Percentiles rank a stretch among this genome's conserved stretches.
phyloP scores from a whole-genome alignment of 176 grass and related monocot species.

The Cenchrus fungigraminus region DNA sequence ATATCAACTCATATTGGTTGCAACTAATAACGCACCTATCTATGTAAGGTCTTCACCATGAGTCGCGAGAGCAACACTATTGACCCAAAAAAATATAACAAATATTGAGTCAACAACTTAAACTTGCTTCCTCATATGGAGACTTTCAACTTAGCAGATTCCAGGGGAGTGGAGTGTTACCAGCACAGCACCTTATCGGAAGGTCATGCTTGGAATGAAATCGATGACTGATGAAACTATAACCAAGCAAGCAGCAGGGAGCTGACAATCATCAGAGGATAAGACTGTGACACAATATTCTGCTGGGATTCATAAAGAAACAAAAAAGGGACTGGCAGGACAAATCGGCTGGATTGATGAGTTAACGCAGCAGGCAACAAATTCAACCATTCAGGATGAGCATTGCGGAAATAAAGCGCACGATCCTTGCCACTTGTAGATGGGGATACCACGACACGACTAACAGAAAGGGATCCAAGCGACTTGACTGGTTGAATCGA shows the following conservation, averaged over 20 bases:
- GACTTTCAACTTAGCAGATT: background rate
- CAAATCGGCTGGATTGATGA: background rate
- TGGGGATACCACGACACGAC: background rate
- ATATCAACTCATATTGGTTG: background rate
- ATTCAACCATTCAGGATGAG: background rate
- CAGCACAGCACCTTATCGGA: background rate
- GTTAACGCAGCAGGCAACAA: background rate
- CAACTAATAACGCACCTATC: background rate
- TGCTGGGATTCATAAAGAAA: background rate
- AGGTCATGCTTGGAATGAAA: background rate
- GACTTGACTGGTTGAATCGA: background rate
- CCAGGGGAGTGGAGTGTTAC: background rate
- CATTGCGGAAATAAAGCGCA: background rate
- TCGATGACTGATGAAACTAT: background rate
- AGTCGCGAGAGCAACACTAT: background rate
- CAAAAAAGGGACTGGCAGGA: background rate
- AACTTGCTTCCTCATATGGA: constrained; percentile 18
- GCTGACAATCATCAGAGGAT: background rate
- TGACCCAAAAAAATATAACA: background rate
- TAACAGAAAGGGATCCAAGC: background rate
- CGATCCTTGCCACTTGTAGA: constrained; percentile 7
- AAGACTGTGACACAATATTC: constrained; percentile 6
- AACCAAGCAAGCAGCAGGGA: constrained; percentile 22
- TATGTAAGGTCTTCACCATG: background rate
- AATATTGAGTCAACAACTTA: constrained; percentile 24